Evolutionary conservation across 129 eudicot genomes (phyloP), one percentile per base, ranked within the genome.

Genomic region (Flaveria robusta): DNA sequence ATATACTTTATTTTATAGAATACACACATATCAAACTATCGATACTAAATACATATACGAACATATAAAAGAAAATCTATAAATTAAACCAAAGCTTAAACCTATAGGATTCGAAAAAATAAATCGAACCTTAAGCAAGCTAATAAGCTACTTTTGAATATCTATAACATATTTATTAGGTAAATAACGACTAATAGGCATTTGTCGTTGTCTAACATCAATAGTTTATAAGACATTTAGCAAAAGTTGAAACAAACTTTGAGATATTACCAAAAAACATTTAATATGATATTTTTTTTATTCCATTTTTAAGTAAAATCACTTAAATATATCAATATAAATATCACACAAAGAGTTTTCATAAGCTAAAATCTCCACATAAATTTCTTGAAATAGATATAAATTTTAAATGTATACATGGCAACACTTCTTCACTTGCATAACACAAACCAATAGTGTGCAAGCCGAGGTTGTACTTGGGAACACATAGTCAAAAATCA

Each of bases 391-490:
- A 9, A 68, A 66, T 68, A 72, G 64, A 65, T 78, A 68, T 49
- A 74, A 13, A 18, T 43, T 26, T 3, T 26, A 15, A 60, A 74
- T 31, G 60, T 20, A 43, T 72, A 77, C 37, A 37, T 77, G 66
- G 68, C 91, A 89, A 89, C 96, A 73, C 91, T 85, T 58, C 90
- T 14, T 81, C 83, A 83, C 83, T 78, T 80, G 82, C 86, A 81
- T 79, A 46, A 77, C 80, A 67, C 54, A 20, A 56, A 65, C 88
- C 79, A 83, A 45, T 58, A 23, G 80, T 76, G 71, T 43, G 69
- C 86, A 81, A 70, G 89, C 87, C 80, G 88, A 87, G 96, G 91
- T 89, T 89, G 96, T 87, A 71, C 56, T 69, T 76, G 73, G 68
- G 71, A 70, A 85, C 84, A 62, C 76, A 39, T 46, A 76, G 77